Evolutionary conservation across 306 rosid genomes (phyloP).

Genomic region (Geum urbanum): DNA sequence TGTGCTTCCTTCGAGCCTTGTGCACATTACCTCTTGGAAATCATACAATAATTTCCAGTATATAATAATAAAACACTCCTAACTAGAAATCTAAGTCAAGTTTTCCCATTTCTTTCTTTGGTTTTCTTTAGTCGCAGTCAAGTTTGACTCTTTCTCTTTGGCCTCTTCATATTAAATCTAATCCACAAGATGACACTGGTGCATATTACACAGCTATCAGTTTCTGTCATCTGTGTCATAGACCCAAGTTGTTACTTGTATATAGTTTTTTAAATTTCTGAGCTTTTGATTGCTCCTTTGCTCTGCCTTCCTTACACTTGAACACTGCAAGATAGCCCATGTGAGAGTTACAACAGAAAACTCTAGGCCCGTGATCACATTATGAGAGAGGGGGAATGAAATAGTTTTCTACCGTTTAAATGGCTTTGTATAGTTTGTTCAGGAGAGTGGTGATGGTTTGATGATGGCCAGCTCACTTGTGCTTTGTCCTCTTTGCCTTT

Average conservation of each 20-base stretch:
- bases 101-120: conserved; percentile 24
- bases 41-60: conserved; percentile 1
- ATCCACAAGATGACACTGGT: conserved; percentile 16
- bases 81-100: too few species aligned
- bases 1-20: conserved; percentile 51
- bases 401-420: conserved; percentile 19
- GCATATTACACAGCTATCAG: neutral
- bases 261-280: conserved; percentile 21
- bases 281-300: conserved; percentile 24
- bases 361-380: conserved; percentile 46
- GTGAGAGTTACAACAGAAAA: conserved; percentile 27
- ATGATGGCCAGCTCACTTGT: conserved; percentile 8
- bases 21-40: conserved; percentile 31
- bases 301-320: conserved; percentile 1
- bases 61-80: conserved; percentile 26
- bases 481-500: conserved; percentile 23
- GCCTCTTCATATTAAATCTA: neutral
- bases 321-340: conserved; percentile 33
- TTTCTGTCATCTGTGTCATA: conserved; percentile 7
- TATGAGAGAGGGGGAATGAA: conserved; percentile 3
- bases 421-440: conserved; percentile 4
- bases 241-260: conserved; percentile 27
- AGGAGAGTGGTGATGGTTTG: conserved; percentile 2
- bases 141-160: conserved; percentile 13
- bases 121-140: conserved; percentile 16